phyloP scores from a whole-genome alignment of 2,329 filamentous ascomycete species.

The Stemphylium vesicarium region DNA sequence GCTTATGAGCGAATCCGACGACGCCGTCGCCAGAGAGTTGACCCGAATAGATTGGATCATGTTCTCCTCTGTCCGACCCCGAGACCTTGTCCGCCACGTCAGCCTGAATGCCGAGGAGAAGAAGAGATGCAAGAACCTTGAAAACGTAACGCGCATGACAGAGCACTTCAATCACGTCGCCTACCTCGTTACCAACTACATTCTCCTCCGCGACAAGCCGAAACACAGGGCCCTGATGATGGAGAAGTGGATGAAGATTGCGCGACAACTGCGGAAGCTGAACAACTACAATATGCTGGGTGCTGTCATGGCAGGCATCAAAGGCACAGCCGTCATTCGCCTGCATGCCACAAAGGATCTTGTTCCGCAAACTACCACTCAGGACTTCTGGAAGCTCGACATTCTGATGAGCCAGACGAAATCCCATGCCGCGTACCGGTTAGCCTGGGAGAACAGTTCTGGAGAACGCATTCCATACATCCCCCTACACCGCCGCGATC shows the following conservation, averaged over 20 bases:
- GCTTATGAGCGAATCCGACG: constrained; percentile 85
- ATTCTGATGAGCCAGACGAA: constrained; percentile 93
- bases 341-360: constrained; percentile 79
- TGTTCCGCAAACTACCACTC: constrained; percentile 73
- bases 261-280: constrained; percentile 79
- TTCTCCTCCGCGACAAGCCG: constrained; percentile 87
- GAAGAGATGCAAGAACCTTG: constrained; percentile 76
- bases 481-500: constrained; percentile 84
- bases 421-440: constrained; percentile 91
- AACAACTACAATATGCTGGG: constrained; percentile 98
- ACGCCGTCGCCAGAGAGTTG: constrained; percentile 86
- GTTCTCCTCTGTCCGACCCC: constrained; percentile 92
- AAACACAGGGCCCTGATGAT: constrained; percentile 91
- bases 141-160: constrained; percentile 93
- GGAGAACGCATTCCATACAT: constrained; percentile 91
- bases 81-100: constrained; percentile 91
- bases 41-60: constrained; percentile 98
- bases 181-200: constrained; percentile 60
- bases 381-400: constrained; percentile 85
- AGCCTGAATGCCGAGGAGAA: constrained; percentile 74
- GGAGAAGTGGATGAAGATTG: constrained; percentile 95
- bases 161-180: constrained; percentile 73
- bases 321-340: constrained; percentile 83
- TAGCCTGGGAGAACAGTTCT: constrained; percentile 96
- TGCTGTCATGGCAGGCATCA: constrained; percentile 92